These are phyloP conservation scores for Dryas octopetala DNA, from an alignment of 306 rosid genomes.

Conservation along the genomic window DNA sequence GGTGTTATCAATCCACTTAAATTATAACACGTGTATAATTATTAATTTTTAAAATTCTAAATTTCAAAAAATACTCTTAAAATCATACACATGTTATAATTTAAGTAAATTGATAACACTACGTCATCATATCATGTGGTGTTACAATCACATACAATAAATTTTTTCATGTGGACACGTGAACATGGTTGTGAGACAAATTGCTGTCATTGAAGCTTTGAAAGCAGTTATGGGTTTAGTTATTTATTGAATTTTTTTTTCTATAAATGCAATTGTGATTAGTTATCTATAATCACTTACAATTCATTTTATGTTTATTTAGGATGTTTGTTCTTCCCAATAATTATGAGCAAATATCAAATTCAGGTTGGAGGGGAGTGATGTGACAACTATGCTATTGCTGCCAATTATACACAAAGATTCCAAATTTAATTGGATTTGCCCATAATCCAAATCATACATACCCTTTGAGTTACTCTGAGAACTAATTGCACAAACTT, in stretches of 20 bases:
- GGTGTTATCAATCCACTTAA: too few relatives aligned
- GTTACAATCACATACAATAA: too few relatives aligned
- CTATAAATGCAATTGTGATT: too few relatives aligned
- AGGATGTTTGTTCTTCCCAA: not conserved
- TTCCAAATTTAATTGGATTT: constrained; percentile 13
- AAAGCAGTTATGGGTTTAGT: too few relatives aligned
- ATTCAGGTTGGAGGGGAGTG: not conserved
- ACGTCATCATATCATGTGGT: too few relatives aligned
- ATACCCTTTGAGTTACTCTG: not conserved
- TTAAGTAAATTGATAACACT: too few relatives aligned
- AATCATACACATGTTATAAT: too few relatives aligned
- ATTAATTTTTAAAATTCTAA: too few relatives aligned
- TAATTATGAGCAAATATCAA: not conserved
- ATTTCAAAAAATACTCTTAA: too few relatives aligned
- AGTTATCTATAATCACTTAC: too few relatives aligned
- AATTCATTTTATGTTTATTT: not conserved
- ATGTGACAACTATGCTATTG: constrained; percentile 6
- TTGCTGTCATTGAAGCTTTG: not conserved
- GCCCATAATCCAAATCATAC: constrained; percentile 1
- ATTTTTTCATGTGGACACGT: too few relatives aligned
- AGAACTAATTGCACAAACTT: not conserved
- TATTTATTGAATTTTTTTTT: not conserved
- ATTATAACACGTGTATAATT: too few relatives aligned
- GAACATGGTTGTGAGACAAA: not conserved
- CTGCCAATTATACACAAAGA: not conserved